Conservation (phyloP, 768 basidiomycete genomes). For the Tulasnella sp. region DNA sequence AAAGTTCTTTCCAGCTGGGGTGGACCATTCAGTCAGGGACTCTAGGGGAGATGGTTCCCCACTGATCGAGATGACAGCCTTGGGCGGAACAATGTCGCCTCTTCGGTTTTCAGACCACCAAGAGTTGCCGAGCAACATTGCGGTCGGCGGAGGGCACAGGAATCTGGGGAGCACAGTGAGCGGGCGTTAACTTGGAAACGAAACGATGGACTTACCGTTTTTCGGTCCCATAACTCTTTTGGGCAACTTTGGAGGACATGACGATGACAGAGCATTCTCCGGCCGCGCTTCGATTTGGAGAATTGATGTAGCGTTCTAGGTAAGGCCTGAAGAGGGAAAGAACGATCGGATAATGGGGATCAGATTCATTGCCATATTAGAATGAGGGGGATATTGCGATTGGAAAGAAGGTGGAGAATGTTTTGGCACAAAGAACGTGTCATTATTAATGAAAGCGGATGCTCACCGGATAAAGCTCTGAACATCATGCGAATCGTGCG, state of each 20-base stretch:
- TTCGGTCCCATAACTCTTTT: slow-evolving; percentile 94
- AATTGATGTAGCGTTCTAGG: slow-evolving; percentile 72
- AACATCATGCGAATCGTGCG: slow-evolving; percentile 7
- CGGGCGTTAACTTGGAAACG: background rate
- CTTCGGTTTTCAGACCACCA: slow-evolving; percentile 79
- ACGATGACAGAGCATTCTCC: slow-evolving; percentile 92
- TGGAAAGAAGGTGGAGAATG: slow-evolving; percentile 10
- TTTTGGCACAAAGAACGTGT: background rate
- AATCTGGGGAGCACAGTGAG: slow-evolving; percentile 38
- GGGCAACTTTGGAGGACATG: slow-evolving; percentile 95
- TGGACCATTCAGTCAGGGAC: slow-evolving; percentile 77
- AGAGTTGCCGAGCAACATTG: slow-evolving; percentile 83
- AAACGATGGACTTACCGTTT: slow-evolving; percentile 49
- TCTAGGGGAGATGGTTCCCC: slow-evolving; percentile 79
- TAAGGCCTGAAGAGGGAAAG: slow-evolving; percentile 41
- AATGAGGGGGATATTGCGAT: background rate
- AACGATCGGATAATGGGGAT: no score
- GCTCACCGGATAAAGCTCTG: slow-evolving; percentile 17
- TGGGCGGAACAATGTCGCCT: slow-evolving; percentile 57
- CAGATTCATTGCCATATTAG: background rate
- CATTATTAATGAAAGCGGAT: background rate
- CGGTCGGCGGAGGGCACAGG: slow-evolving; percentile 87
- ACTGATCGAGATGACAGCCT: slow-evolving; percentile 82
- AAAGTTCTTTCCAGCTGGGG: slow-evolving; percentile 69
- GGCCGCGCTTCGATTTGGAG: slow-evolving; percentile 73